Conservation (phyloP, 2,329 filamentous ascomycete genomes). For the Colletotrichum simmondsii region DNA sequence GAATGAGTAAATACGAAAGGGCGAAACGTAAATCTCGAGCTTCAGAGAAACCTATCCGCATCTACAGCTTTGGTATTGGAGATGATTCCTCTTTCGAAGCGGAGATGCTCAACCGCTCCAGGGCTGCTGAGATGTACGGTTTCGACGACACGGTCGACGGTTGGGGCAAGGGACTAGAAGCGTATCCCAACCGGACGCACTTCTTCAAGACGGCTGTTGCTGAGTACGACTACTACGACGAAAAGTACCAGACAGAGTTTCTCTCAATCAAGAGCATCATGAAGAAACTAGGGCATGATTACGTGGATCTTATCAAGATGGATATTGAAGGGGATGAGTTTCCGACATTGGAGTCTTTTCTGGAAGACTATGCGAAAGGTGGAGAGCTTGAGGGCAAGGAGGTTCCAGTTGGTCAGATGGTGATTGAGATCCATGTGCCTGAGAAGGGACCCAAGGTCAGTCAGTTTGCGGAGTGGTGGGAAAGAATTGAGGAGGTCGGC, state of each 20-base stretch:
- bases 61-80: slow-evolving; percentile 50
- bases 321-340: slow-evolving; percentile 43
- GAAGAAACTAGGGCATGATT: slow-evolving; percentile 47
- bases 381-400: neutral
- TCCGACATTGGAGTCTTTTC: neutral
- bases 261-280: slow-evolving; percentile 48
- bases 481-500: slow-evolving; percentile 34
- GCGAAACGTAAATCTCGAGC: slow-evolving; percentile 17
- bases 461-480: slow-evolving; percentile 36
- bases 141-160: slow-evolving; percentile 48
- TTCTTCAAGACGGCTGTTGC: slow-evolving; percentile 45
- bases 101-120: slow-evolving; percentile 47
- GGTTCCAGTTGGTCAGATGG: slow-evolving; percentile 35
- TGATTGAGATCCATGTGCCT: slow-evolving; percentile 33
- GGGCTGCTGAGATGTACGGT: slow-evolving; percentile 46
- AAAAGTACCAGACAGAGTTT: slow-evolving; percentile 39
- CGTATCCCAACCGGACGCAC: slow-evolving; percentile 39
- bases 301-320: slow-evolving; percentile 38
- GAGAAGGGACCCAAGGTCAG: neutral
- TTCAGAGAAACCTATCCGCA: slow-evolving; percentile 38
- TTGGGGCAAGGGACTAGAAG: slow-evolving; percentile 42
- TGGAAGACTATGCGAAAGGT: neutral
- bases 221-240: slow-evolving; percentile 38
- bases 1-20: slow-evolving; percentile 47
- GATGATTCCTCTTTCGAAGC: slow-evolving; percentile 51